Conservation (phyloP, 1,139 yeast species). For the Suhomyces chickasaworum region DNA sequence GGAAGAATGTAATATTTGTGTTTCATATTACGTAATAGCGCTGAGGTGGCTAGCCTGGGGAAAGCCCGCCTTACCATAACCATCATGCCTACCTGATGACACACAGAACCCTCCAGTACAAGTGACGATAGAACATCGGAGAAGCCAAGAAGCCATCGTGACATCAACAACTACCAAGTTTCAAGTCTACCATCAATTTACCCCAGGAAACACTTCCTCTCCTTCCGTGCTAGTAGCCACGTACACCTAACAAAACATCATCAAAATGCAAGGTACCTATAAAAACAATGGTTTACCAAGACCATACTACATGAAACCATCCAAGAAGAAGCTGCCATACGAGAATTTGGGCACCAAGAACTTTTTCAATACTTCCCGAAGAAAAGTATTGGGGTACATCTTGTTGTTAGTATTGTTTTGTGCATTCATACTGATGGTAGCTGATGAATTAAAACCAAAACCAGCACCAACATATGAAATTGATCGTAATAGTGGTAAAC, state of each 20-base stretch:
- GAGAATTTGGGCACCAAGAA: conserved; percentile 31
- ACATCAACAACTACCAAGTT: not conserved
- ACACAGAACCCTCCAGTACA: not conserved
- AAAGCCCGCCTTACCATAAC: not conserved
- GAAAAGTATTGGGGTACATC: conserved; percentile 44
- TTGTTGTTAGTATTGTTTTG: conserved; percentile 41
- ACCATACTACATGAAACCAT: conserved; percentile 53
- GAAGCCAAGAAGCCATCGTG: not conserved
- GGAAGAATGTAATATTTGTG: not conserved
- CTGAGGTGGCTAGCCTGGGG: conserved; percentile 4
- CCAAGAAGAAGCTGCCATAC: conserved; percentile 40
- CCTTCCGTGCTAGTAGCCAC: not conserved
- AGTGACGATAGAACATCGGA: not conserved
- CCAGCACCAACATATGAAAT: conserved; percentile 37
- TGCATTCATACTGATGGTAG: conserved; percentile 37
- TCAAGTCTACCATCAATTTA: not conserved
- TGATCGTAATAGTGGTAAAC: conserved; percentile 15
- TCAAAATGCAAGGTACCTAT: conserved; percentile 48
- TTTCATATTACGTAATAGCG: conserved; percentile 1
- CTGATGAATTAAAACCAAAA: conserved; percentile 37
- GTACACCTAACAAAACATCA: not conserved
- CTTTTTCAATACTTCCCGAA: conserved; percentile 39
- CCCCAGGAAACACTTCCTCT: not conserved
- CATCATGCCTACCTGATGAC: not conserved
- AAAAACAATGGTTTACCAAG: conserved; percentile 48